Evolutionary conservation across 208 protist genomes (phyloP).

Genomic region (Sergeia podlipaevii): DNA sequence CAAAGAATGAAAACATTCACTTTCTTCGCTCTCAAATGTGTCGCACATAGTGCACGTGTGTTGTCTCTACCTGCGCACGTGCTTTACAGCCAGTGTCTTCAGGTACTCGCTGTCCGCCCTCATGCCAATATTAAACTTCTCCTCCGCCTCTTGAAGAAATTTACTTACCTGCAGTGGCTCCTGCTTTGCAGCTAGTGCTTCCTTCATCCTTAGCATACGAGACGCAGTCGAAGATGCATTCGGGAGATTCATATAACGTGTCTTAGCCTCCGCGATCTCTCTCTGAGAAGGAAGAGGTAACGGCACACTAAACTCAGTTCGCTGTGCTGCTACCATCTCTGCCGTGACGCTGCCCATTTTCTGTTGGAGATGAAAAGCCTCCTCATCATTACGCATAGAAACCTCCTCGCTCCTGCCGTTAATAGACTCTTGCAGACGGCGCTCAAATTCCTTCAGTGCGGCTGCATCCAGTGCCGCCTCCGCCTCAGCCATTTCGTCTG

Average conservation of each 20-base stretch:
- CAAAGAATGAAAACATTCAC: no score
- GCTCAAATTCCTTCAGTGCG: slow-evolving; percentile 58
- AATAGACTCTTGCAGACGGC: slow-evolving; percentile 49
- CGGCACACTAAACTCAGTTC: slow-evolving; percentile 44
- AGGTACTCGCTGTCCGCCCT: no score
- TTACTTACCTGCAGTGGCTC: slow-evolving; percentile 33
- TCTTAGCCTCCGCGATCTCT: slow-evolving; percentile 35
- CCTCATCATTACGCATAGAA: slow-evolving; percentile 79
- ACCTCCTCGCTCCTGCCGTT: slow-evolving; percentile 47
- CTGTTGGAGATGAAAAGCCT: slow-evolving; percentile 70
- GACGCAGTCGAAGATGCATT: slow-evolving; percentile 25
- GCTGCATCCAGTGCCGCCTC: slow-evolving; percentile 69
- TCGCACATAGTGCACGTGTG: no score
- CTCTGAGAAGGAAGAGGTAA: slow-evolving; percentile 46
- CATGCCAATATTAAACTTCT: not conserved
- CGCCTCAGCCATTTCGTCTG: slow-evolving; percentile 78
- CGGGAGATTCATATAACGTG: slow-evolving; percentile 26
- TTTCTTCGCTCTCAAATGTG: no score
- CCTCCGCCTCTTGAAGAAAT: slow-evolving; percentile 20
- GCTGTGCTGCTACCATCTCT: slow-evolving; percentile 17
- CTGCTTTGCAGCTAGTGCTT: slow-evolving; percentile 25
- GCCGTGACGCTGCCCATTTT: slow-evolving; percentile 63
- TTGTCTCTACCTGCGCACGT: no score
- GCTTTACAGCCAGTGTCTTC: no score
- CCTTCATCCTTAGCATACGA: slow-evolving; percentile 29